Percentiles rank a stretch among this genome's conserved stretches.
These are phyloP conservation scores for Geotrichum australiense DNA, from an alignment of 1,139 yeast species.

Conservation along the genomic window DNA sequence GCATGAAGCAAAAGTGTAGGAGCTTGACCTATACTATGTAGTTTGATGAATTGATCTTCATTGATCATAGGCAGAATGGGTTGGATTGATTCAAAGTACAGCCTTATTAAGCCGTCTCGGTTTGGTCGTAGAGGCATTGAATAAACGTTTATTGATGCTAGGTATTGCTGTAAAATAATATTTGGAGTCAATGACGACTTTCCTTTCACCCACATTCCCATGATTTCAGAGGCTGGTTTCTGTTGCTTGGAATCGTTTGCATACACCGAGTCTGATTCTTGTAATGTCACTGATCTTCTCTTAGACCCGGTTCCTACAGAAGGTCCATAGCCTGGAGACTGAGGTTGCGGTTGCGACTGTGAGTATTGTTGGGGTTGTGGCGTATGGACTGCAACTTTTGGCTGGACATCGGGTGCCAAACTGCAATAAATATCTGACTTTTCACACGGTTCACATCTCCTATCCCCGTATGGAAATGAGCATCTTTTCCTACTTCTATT, in stretches of 20 bases:
- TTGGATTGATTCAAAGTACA: slow-evolving; percentile 37
- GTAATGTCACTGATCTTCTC: too few species aligned
- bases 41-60: slow-evolving; percentile 33
- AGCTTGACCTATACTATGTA: slow-evolving; percentile 34
- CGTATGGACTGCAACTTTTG: slow-evolving; percentile 18
- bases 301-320: too few species aligned
- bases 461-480: slow-evolving; percentile 28
- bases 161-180: slow-evolving; percentile 32
- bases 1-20: slow-evolving; percentile 38
- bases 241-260: too few species aligned
- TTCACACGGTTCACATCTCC: slow-evolving; percentile 31
- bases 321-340: too few species aligned
- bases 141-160: slow-evolving; percentile 38
- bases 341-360: neutral
- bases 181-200: slow-evolving; percentile 28
- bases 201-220: slow-evolving; percentile 36
- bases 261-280: too few species aligned
- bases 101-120: slow-evolving; percentile 33
- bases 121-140: slow-evolving; percentile 33
- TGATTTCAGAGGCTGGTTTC: slow-evolving; percentile 20
- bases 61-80: slow-evolving; percentile 37
- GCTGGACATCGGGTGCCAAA: slow-evolving; percentile 31
- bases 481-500: slow-evolving; percentile 38
- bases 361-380: neutral
- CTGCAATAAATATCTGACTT: slow-evolving; percentile 31